Evolutionary conservation across 306 rosid species (phyloP).

Genomic region (Cicer judaicum): DNA sequence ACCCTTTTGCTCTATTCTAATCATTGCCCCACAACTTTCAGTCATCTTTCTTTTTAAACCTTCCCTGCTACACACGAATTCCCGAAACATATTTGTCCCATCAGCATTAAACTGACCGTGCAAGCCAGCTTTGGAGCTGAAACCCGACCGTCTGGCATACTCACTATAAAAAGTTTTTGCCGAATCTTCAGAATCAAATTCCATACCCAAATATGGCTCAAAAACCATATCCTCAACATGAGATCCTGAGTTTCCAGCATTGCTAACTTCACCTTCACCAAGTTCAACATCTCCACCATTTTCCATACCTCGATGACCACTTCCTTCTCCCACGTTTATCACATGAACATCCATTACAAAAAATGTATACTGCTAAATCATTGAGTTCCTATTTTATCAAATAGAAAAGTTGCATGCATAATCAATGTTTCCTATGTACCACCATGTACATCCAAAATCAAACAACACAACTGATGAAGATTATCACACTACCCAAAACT

Average conservation of each 20-base stretch:
- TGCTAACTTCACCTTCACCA: slow-evolving; percentile 55
- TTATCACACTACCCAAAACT: slow-evolving; percentile 4
- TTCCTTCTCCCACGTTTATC: slow-evolving; percentile 64
- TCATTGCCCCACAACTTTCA: slow-evolving; percentile 78
- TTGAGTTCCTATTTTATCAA: slow-evolving; percentile 32
- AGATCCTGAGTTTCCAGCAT: slow-evolving; percentile 52
- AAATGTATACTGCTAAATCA: slow-evolving; percentile 42
- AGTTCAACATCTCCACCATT: slow-evolving; percentile 55
- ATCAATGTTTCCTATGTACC: slow-evolving; percentile 17
- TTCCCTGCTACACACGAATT: slow-evolving; percentile 78
- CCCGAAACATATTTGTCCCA: slow-evolving; percentile 58
- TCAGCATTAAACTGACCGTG: slow-evolving; percentile 62
- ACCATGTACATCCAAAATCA: slow-evolving; percentile 34
- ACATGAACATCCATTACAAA: slow-evolving; percentile 70
- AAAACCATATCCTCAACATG: slow-evolving; percentile 51
- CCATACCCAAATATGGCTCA: slow-evolving; percentile 83
- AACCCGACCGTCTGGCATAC: slow-evolving; percentile 76
- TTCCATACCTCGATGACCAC: slow-evolving; percentile 57
- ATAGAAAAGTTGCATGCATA: slow-evolving; percentile 30
- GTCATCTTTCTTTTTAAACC: slow-evolving; percentile 68
- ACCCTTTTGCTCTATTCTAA: slow-evolving; percentile 71
- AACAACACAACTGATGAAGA: slow-evolving; percentile 30
- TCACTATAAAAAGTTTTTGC: slow-evolving; percentile 71
- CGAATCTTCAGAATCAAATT: slow-evolving; percentile 75
- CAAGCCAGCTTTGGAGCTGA: slow-evolving; percentile 63